Percentiles rank a stretch among this genome's conserved stretches.
phyloP scores from a whole-genome alignment of 305 asterid species.

The Fraxinus floribunda region DNA sequence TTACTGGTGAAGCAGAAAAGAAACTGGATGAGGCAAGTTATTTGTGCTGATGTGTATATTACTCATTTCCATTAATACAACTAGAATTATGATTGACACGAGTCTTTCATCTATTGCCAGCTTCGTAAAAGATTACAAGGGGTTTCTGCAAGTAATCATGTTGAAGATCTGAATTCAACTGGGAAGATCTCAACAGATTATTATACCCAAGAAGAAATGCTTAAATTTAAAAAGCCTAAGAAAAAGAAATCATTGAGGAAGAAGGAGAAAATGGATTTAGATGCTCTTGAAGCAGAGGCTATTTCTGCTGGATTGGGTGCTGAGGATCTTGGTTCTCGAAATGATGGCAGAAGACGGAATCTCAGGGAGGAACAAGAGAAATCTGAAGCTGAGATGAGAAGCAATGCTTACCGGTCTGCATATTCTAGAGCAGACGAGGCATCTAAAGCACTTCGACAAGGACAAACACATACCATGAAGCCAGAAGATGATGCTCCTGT shows the following conservation, averaged over 20 bases:
- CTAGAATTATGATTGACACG: constrained; percentile 24
- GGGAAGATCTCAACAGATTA: constrained; percentile 71
- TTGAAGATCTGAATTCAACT: constrained; percentile 61
- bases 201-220: constrained; percentile 82
- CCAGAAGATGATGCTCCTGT: constrained; percentile 57
- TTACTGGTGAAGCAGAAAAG: constrained; percentile 81
- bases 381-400: constrained; percentile 73
- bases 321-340: constrained; percentile 86
- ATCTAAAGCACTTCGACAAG: constrained; percentile 77
- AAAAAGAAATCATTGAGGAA: constrained; percentile 89
- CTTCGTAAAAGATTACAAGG: constrained; percentile 86
- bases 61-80: constrained; percentile 12
- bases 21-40: constrained; percentile 77
- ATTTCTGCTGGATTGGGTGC: constrained; percentile 75
- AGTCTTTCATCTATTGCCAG: constrained; percentile 41
- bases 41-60: constrained; percentile 23
- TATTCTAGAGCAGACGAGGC: constrained; percentile 85
- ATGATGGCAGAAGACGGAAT: constrained; percentile 57
- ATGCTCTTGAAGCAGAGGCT: constrained; percentile 94
- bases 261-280: constrained; percentile 76
- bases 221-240: constrained; percentile 84
- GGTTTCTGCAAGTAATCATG: constrained; percentile 40
- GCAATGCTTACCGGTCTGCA: constrained; percentile 72
- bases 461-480: constrained; percentile 28
- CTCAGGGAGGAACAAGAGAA: constrained; percentile 73